These are phyloP conservation scores for Cryptococcus sp. DNA, from an alignment of 1,284 basidiomycete species.

Conservation along the genomic window DNA sequence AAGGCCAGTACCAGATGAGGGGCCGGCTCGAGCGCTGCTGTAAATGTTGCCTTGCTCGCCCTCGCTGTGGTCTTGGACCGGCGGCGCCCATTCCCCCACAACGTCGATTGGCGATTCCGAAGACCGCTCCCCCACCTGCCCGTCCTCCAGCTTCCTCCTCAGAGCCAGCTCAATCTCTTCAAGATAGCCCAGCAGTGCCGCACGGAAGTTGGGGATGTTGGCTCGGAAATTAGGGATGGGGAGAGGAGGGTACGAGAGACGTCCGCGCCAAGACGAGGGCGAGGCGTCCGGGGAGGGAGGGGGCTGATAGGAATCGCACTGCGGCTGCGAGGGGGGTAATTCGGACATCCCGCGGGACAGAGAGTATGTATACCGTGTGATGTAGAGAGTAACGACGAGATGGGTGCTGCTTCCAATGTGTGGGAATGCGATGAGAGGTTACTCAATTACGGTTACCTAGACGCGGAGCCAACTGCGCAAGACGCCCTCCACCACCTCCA, in stretches of 20 bases:
- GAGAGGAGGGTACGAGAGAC: constrained; percentile 12
- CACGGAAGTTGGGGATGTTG: constrained; percentile 27
- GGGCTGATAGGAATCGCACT: no score
- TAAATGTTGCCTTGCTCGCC: constrained; percentile 2
- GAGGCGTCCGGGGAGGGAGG: no score
- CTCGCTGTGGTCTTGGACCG: neutral
- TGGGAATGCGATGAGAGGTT: neutral
- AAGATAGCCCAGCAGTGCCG: constrained; percentile 46
- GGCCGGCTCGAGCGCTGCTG: neutral
- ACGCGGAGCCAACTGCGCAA: no score
- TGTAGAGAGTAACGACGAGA: no score
- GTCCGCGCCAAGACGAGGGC: constrained; percentile 12
- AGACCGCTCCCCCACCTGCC: neutral
- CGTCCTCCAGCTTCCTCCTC: constrained; percentile 29
- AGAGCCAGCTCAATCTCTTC: constrained; percentile 46
- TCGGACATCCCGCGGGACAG: no score
- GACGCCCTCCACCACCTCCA: no score
- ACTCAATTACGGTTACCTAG: no score
- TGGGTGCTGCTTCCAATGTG: no score
- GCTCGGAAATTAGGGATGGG: constrained; percentile 15
- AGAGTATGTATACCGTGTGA: no score
- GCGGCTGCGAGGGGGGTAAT: no score
- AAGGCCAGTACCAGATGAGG: neutral
- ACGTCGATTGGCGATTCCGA: neutral
- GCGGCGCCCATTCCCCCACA: constrained; percentile 2